Percentiles rank a stretch among this genome's conserved stretches.
These are phyloP conservation scores for Euphorbia celastroides DNA, from an alignment of 441 rosid genomes.

Conservation along the genomic window DNA sequence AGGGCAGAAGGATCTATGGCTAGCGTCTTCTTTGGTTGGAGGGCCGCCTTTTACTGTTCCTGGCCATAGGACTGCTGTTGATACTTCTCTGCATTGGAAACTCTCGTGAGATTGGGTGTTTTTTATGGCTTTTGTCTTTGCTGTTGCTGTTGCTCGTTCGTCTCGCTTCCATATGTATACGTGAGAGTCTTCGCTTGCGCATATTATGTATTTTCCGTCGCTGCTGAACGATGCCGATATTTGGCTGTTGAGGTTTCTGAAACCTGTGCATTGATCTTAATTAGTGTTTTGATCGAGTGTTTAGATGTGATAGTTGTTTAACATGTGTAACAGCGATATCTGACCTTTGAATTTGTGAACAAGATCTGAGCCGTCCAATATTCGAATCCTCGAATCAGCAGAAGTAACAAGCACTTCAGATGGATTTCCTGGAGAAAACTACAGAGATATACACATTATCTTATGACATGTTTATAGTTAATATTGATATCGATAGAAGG, in stretches of 20 bases:
- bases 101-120: slow-evolving; percentile 52
- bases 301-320: not conserved
- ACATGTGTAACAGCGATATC: not conserved
- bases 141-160: slow-evolving; percentile 27
- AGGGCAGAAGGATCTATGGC: not conserved
- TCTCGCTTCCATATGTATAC: slow-evolving; percentile 71
- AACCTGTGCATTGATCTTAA: slow-evolving; percentile 38
- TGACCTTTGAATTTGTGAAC: slow-evolving; percentile 71
- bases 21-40: slow-evolving; percentile 51
- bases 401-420: slow-evolving; percentile 79
- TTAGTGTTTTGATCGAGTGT: not conserved
- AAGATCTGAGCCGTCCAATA: slow-evolving; percentile 60
- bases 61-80: slow-evolving; percentile 82
- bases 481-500: not conserved
- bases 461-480: slow-evolving; percentile 3
- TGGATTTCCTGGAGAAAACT: slow-evolving; percentile 77
- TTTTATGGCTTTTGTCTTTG: slow-evolving; percentile 35
- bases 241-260: slow-evolving; percentile 73
- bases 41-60: slow-evolving; percentile 66
- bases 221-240: slow-evolving; percentile 75
- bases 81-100: slow-evolving; percentile 74
- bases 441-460: slow-evolving; percentile 17
- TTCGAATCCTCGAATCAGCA: slow-evolving; percentile 78
- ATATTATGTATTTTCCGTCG: slow-evolving; percentile 59
- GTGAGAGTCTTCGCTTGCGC: slow-evolving; percentile 85